phyloP scores from a whole-genome alignment of 192 early-diverging fungal species.

The Backusella westeae region DNA sequence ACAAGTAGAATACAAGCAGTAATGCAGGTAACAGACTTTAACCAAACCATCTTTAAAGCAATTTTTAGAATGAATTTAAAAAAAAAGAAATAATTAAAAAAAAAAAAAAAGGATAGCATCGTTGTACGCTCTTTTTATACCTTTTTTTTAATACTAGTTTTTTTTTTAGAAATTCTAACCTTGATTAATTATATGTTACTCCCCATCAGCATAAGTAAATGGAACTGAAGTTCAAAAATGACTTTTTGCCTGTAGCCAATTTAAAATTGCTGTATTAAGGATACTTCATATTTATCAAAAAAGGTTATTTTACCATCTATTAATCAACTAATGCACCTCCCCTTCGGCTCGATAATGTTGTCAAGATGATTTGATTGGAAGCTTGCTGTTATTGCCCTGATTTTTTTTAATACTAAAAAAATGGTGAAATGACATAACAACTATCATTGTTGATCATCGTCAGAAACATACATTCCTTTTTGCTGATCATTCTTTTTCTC shows the following conservation, averaged over 20 bases:
- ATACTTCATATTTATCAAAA: neutral
- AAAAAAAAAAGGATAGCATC: neutral
- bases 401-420: neutral
- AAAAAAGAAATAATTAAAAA: neutral
- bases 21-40: conserved; percentile 6
- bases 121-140: neutral
- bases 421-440: neutral
- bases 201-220: neutral
- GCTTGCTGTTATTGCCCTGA: neutral
- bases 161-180: neutral
- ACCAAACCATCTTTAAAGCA: conserved; percentile 6
- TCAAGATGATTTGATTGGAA: neutral
- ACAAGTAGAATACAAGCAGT: conserved; percentile 3
- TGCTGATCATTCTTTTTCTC: neutral
- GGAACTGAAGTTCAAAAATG: neutral
- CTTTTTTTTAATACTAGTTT: neutral
- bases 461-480: neutral
- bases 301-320: neutral
- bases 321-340: neutral
- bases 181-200: neutral
- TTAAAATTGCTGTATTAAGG: neutral
- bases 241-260: neutral
- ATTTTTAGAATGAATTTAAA: neutral
- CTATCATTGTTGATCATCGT: neutral
- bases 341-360: neutral